Conservation (phyloP, 2,329 filamentous ascomycete genomes). For the Ambrosiella xylebori region DNA sequence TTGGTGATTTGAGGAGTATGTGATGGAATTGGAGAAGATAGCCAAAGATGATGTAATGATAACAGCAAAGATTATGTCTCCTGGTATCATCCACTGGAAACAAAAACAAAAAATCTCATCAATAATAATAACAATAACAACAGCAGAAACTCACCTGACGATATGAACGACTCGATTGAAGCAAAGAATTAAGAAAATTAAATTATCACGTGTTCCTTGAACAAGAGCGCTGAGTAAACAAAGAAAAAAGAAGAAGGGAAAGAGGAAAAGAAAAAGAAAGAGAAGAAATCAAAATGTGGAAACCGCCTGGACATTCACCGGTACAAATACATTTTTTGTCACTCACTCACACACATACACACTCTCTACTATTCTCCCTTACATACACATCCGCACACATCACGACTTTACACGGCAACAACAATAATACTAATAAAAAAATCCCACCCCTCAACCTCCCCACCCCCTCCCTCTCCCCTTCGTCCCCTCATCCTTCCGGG, state of each 20-base stretch:
- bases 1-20: too few species aligned
- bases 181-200: not conserved
- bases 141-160: not conserved
- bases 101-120: not conserved
- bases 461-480: not conserved
- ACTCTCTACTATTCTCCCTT: too few species aligned
- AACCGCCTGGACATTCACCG: not conserved
- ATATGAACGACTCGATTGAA: slow-evolving; percentile 8
- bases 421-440: not conserved
- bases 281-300: slow-evolving; percentile 1
- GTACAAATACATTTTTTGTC: not conserved
- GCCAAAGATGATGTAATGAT: too few species aligned
- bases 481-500: not conserved
- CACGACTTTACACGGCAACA: not conserved
- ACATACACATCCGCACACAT: too few species aligned
- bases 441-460: not conserved
- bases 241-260: not conserved
- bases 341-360: too few species aligned
- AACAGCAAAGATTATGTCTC: too few species aligned
- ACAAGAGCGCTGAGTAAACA: slow-evolving; percentile 5
- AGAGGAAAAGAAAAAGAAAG: slow-evolving; percentile 7
- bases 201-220: slow-evolving; percentile 2
- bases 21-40: too few species aligned
- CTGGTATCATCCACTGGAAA: too few species aligned
- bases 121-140: not conserved